A percentile compares a stretch with the other conserved stretches of the same genome.
Conservation (phyloP, 345 rosid species). For the Salix brachista region DNA sequence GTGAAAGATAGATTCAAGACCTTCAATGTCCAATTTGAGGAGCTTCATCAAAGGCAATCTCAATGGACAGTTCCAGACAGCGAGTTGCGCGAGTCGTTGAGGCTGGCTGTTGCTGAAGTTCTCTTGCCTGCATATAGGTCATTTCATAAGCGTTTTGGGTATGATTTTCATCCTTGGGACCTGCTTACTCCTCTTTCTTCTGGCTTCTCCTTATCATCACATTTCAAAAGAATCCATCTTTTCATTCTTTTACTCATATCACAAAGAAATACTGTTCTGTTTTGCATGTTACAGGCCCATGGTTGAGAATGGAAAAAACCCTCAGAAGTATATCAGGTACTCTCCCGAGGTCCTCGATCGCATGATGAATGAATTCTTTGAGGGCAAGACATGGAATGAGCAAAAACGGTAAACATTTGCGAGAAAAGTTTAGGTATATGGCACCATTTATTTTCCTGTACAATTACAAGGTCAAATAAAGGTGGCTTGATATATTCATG, state of each 20-base stretch:
- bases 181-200: neutral
- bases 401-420: conserved; percentile 49
- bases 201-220: neutral
- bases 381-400: conserved; percentile 82
- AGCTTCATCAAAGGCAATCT: conserved; percentile 84
- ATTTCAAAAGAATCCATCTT: neutral
- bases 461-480: conserved; percentile 18
- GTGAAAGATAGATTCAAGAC: conserved; percentile 92
- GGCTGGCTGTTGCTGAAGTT: conserved; percentile 96
- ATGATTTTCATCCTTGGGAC: conserved; percentile 12
- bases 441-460: conserved; percentile 4
- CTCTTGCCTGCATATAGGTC: conserved; percentile 95
- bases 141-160: conserved; percentile 81
- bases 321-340: conserved; percentile 75
- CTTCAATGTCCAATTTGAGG: conserved; percentile 83
- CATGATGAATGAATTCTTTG: conserved; percentile 92
- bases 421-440: neutral
- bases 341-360: conserved; percentile 72
- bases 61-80: conserved; percentile 99
- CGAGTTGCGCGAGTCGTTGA: conserved; percentile 80
- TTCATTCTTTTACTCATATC: neutral
- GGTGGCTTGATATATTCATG: neutral
- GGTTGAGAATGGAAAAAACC: conserved; percentile 83
- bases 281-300: conserved; percentile 49
- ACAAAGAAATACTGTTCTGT: too few species aligned